These are phyloP conservation scores for Pisolithus tinctorius DNA, from an alignment of 768 basidiomycete species.

Conservation along the genomic window DNA sequence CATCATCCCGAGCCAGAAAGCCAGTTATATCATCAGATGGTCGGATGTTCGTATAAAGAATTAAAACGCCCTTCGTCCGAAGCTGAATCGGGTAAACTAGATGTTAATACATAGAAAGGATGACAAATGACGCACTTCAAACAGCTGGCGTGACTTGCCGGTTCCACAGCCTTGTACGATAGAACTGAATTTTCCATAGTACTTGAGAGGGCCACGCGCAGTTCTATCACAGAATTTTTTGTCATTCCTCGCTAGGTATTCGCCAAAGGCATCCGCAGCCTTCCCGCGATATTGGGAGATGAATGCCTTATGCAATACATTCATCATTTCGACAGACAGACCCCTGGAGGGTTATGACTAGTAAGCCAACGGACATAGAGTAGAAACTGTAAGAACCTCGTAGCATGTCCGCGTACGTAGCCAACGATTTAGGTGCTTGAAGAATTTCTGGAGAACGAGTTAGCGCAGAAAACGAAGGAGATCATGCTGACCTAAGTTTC, in stretches of 20 bases:
- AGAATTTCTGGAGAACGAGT: no score
- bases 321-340: no score
- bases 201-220: background rate
- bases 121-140: background rate
- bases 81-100: constrained; percentile 3
- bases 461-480: no score
- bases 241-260: background rate
- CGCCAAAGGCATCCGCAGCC: constrained; percentile 3
- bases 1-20: constrained; percentile 11
- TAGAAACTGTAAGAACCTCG: no score
- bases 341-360: no score
- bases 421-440: no score
- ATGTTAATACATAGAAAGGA: background rate
- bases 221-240: background rate
- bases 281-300: background rate
- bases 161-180: constrained; percentile 16
- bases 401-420: no score
- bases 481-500: no score
- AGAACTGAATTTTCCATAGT: constrained; percentile 9
- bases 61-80: constrained; percentile 6
- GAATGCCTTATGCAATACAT: background rate
- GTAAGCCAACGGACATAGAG: no score
- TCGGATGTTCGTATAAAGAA: constrained; percentile 15
- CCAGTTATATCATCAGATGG: background rate
- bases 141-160: constrained; percentile 14